Percentiles rank a stretch among this genome's conserved stretches.
Conservation (phyloP, 2,329 filamentous ascomycete genomes). For the Sclerotinia trifoliorum region DNA sequence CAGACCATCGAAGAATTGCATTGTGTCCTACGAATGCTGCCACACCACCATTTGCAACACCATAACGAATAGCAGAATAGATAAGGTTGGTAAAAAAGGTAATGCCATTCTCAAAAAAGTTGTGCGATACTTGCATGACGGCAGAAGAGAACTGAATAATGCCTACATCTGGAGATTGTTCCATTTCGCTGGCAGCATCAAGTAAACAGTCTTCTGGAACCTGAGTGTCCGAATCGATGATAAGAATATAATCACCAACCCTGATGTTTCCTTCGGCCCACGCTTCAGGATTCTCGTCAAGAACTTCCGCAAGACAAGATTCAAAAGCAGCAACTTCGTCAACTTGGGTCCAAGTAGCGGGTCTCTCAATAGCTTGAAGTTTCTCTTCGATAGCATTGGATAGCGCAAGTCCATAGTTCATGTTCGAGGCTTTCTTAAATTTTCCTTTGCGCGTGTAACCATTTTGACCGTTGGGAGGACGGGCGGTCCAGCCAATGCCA, state of each 20-base stretch:
- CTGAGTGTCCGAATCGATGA: constrained; percentile 68
- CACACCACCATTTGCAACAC: constrained; percentile 68
- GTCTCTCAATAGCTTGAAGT: constrained; percentile 10
- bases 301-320: constrained; percentile 48
- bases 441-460: constrained; percentile 60
- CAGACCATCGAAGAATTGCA: constrained; percentile 68
- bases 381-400: constrained; percentile 35
- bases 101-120: constrained; percentile 71
- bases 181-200: constrained; percentile 72
- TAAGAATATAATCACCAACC: constrained; percentile 61
- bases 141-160: constrained; percentile 72
- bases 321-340: constrained; percentile 50
- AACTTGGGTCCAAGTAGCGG: constrained; percentile 25
- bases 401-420: constrained; percentile 62
- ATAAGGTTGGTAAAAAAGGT: constrained; percentile 78
- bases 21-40: constrained; percentile 74
- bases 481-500: constrained; percentile 69
- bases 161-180: constrained; percentile 65
- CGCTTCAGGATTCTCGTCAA: constrained; percentile 50
- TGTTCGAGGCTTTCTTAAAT: constrained; percentile 58
- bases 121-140: constrained; percentile 72
- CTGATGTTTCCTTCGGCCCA: constrained; percentile 61
- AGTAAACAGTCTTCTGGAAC: constrained; percentile 67
- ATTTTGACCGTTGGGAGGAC: constrained; percentile 61
- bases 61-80: constrained; percentile 70